phyloP scores from a whole-genome alignment of 441 rosid species.

The Geranium incanum region DNA sequence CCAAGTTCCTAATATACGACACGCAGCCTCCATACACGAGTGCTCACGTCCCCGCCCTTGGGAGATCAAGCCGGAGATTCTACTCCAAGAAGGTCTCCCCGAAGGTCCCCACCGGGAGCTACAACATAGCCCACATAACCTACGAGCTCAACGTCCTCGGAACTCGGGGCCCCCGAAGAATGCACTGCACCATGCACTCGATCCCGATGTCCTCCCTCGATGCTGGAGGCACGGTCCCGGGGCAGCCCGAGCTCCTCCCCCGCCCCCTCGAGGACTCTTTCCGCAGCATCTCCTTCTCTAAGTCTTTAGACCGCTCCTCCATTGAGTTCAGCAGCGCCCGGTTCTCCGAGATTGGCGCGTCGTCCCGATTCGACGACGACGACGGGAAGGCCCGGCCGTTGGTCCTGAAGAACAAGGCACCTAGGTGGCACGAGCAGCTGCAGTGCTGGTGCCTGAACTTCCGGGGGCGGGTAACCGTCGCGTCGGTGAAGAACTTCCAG shows the following conservation, averaged over 20 bases:
- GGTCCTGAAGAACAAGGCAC: conserved; percentile 21
- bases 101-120: conserved; percentile 23
- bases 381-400: conserved; percentile 18
- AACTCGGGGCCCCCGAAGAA: conserved; percentile 24
- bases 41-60: conserved; percentile 18
- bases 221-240: conserved; percentile 20
- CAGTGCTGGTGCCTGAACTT: conserved; percentile 27
- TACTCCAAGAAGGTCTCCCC: conserved; percentile 24
- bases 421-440: conserved; percentile 26
- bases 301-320: conserved; percentile 18
- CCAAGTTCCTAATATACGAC: conserved; percentile 17
- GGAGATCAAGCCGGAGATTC: conserved; percentile 20
- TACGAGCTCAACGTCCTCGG: conserved; percentile 25
- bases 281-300: conserved; percentile 22
- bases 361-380: conserved; percentile 18
- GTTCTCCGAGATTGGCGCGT: conserved; percentile 16
- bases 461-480: conserved; percentile 24
- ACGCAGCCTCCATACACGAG: conserved; percentile 19
- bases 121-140: conserved; percentile 22
- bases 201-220: conserved; percentile 22
- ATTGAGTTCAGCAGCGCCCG: conserved; percentile 23
- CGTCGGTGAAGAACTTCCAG: conserved; percentile 27
- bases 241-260: conserved; percentile 22
- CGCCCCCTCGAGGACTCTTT: conserved; percentile 23
- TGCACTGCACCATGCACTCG: conserved; percentile 25